A percentile compares a stretch with the other conserved stretches of the same genome.
Evolutionary conservation across 768 basidiomycete genomes (phyloP).

Genomic region (Mycena belliarum): DNA sequence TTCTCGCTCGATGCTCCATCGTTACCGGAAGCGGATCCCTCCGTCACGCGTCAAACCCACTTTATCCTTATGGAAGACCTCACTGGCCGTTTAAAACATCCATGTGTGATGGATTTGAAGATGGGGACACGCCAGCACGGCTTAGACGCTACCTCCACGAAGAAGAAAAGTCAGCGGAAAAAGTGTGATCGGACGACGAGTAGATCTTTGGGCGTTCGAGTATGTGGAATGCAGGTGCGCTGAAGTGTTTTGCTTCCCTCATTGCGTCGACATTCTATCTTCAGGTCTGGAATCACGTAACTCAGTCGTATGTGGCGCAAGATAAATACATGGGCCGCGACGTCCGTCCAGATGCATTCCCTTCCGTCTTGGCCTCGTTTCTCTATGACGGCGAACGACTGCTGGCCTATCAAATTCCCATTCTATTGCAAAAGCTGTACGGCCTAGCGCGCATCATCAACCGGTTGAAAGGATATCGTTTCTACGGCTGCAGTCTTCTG

Average conservation of each 20-base stretch:
- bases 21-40: constrained; percentile 42
- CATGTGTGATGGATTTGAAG: constrained; percentile 97
- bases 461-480: constrained; percentile 91
- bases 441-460: constrained; percentile 90
- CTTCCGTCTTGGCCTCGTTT: constrained; percentile 79
- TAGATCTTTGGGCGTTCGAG: constrained; percentile 82
- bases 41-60: constrained; percentile 86
- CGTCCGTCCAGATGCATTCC: constrained; percentile 83
- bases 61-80: constrained; percentile 99
- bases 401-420: constrained; percentile 89
- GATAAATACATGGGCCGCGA: constrained; percentile 97
- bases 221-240: constrained; percentile 97
- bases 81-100: constrained; percentile 85
- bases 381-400: constrained; percentile 81
- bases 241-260: constrained; percentile 11
- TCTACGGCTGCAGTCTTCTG: constrained; percentile 96
- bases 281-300: constrained; percentile 90
- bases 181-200: constrained; percentile 98
- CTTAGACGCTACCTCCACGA: constrained; percentile 85
- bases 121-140: constrained; percentile 99
- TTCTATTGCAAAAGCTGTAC: constrained; percentile 88
- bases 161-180: constrained; percentile 98
- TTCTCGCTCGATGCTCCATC: constrained; percentile 28
- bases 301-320: constrained; percentile 85
- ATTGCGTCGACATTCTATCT: constrained; percentile 2